Conservation (phyloP, 495 filamentous ascomycete species). For the Letharia lupina region DNA sequence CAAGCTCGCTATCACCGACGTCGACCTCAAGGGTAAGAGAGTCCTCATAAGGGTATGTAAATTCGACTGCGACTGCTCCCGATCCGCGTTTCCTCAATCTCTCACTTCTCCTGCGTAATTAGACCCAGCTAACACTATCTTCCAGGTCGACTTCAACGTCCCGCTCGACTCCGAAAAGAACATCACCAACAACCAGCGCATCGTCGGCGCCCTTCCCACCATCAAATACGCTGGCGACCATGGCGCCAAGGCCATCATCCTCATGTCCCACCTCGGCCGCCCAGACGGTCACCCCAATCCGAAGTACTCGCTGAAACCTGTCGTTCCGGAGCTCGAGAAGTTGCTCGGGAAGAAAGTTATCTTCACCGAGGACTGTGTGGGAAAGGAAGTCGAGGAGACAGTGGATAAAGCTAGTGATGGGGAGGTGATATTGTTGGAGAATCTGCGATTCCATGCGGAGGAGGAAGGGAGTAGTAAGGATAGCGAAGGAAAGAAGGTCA, state of each 20-base stretch:
- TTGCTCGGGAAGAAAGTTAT: slow-evolving; percentile 71
- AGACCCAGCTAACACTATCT: slow-evolving; percentile 2
- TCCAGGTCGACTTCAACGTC: slow-evolving; percentile 98
- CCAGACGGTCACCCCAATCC: slow-evolving; percentile 81
- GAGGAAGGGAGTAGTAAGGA: slow-evolving; percentile 95
- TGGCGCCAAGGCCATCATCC: slow-evolving; percentile 86
- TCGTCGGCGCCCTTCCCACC: slow-evolving; percentile 91
- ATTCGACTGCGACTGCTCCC: neutral
- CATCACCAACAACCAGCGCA: slow-evolving; percentile 97
- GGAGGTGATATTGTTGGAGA: slow-evolving; percentile 86
- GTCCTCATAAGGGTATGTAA: slow-evolving; percentile 86
- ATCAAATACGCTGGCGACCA: slow-evolving; percentile 96
- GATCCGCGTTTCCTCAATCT: neutral
- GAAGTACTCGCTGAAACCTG: slow-evolving; percentile 92
- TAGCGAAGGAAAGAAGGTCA: slow-evolving; percentile 89
- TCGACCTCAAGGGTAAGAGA: slow-evolving; percentile 95
- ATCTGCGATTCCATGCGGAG: slow-evolving; percentile 94
- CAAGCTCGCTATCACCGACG: slow-evolving; percentile 93
- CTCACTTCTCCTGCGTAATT: neutral
- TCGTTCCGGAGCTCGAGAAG: slow-evolving; percentile 87
- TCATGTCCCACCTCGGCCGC: slow-evolving; percentile 98
- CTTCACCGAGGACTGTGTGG: slow-evolving; percentile 88
- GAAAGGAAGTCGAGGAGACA: slow-evolving; percentile 75
- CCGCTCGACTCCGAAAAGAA: slow-evolving; percentile 84
- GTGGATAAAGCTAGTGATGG: slow-evolving; percentile 79